These are phyloP conservation scores for Trichoderma sp. DNA, from an alignment of 2,329 filamentous ascomycete genomes.

Conservation along the genomic window DNA sequence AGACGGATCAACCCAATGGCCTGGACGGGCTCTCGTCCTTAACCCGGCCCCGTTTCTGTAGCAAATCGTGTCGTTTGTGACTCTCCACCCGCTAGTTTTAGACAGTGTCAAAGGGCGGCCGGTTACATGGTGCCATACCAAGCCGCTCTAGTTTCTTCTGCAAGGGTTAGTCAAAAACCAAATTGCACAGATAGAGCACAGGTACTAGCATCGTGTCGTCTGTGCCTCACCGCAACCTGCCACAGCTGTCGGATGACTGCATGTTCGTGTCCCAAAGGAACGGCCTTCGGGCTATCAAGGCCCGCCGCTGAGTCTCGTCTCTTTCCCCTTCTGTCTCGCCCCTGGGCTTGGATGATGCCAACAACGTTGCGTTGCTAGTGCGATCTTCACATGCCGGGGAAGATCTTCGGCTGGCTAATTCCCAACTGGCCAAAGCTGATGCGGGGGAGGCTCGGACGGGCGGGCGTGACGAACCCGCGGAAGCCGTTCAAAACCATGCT, in stretches of 20 bases:
- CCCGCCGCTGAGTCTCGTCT: neutral
- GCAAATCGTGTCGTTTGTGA: neutral
- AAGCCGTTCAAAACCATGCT: neutral
- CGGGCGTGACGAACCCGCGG: neutral
- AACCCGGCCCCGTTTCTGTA: conserved; percentile 6
- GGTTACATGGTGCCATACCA: conserved; percentile 3
- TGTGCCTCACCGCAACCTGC: neutral
- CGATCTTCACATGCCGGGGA: conserved; percentile 15
- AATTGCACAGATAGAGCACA: neutral
- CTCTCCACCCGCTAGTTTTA: conserved; percentile 17
- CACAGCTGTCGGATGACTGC: neutral
- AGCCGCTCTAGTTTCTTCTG: neutral
- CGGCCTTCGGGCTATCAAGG: neutral
- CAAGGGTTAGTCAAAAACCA: neutral
- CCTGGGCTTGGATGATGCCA: neutral
- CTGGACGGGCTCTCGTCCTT: conserved; percentile 4
- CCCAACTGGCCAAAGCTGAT: neutral
- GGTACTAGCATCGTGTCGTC: neutral
- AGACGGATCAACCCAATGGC: conserved; percentile 15
- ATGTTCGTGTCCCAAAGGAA: neutral
- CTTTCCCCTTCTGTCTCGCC: neutral
- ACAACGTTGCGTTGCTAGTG: neutral
- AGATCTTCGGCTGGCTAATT: neutral
- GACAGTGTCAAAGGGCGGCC: neutral
- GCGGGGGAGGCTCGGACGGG: conserved; percentile 8